Evolutionary conservation across 2,329 filamentous ascomycete genomes (phyloP), one percentile per base, ranked within the genome.

Genomic region (Fusarium sarcochroum): DNA sequence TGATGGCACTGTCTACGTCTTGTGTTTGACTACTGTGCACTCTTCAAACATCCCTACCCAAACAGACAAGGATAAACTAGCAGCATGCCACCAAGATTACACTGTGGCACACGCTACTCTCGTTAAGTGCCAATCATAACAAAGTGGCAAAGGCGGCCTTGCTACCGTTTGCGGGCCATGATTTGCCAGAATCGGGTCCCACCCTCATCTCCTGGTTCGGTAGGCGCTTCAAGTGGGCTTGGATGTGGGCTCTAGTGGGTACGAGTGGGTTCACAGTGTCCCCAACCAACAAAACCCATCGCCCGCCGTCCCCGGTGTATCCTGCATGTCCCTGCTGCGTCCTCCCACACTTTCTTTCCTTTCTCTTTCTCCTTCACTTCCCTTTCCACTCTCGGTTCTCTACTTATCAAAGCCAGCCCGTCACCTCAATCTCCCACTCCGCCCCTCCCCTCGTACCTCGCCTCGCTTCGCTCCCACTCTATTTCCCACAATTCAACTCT

Each of bases 201-300:
- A 52, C 68, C 53, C 65, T 70, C 73, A 71, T 72, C 68, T 68
- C 63, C 70, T 63, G 35, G 63, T 58, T 63, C 66, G 56, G 66
- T 51, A 74, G 60, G 69, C 58, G 58, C 63, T 51, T 35, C 52
- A 45, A 50, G 67, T 72, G 71, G 69, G 20, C n/a, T 41, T 11
- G 10, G 8, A 6, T 47, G 34, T 66, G 65, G 49, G 3, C 4
- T 18, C 11, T 13, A 25, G 41, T 73, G 70, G 63, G 42, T 23
- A 35, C 21, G 17, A 32, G 58, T 68, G 69, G 69, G 20, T 25
- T 64, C 63, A 53, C 69, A 70, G 60, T 55, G 66, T 71, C 68
- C 72, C 69, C 75, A 74, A 73, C 76, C 76, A 76, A 77, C 76
- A 74, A 73, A 73, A 72, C 65, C 73, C 71, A 73, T 67, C 60